phyloP scores from a whole-genome alignment of 2,329 filamentous ascomycete genomes.

The Ilyonectria robusta region DNA sequence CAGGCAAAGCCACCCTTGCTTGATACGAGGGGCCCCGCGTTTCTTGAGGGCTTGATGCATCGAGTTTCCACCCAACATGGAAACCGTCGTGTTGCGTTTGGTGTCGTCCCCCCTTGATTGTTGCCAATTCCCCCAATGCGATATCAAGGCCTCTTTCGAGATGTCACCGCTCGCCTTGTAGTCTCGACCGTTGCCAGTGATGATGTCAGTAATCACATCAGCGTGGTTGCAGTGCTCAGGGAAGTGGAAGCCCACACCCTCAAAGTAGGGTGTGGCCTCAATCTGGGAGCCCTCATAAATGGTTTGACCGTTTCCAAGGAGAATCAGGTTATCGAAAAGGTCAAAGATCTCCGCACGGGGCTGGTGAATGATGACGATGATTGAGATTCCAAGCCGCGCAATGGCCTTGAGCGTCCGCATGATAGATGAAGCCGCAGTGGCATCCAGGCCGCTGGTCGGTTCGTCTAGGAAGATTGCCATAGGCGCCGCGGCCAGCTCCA shows the following conservation, averaged over 20 bases:
- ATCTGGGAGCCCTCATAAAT: conserved; percentile 67
- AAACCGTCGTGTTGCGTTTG: conserved; percentile 40
- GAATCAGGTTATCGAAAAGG: conserved; percentile 68
- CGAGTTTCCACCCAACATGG: conserved; percentile 48
- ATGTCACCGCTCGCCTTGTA: conserved; percentile 65
- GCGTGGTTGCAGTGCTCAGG: conserved; percentile 66
- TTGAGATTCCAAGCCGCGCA: conserved; percentile 68
- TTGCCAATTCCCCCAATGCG: conserved; percentile 59
- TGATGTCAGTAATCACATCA: conserved; percentile 73
- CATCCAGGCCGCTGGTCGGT: conserved; percentile 68
- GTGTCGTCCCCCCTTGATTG: conserved; percentile 30
- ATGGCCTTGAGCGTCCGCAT: conserved; percentile 69
- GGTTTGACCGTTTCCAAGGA: conserved; percentile 68
- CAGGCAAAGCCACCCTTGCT: conserved; percentile 68
- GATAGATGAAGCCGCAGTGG: conserved; percentile 68
- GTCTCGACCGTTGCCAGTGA: conserved; percentile 68
- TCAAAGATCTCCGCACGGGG: conserved; percentile 72
- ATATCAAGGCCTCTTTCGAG: conserved; percentile 64
- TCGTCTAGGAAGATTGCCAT: conserved; percentile 70
- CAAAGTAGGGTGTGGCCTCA: conserved; percentile 64
- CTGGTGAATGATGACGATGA: conserved; percentile 73
- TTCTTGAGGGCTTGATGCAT: conserved; percentile 62
- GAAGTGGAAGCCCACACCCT: conserved; percentile 66
- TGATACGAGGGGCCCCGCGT: conserved; percentile 63
- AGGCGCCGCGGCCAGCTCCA: conserved; percentile 70